A percentile compares a stretch with the other conserved stretches of the same genome.
Evolutionary conservation across 2,329 filamentous ascomycete species (phyloP).

Genomic region (Pochonia chlamydosporia): DNA sequence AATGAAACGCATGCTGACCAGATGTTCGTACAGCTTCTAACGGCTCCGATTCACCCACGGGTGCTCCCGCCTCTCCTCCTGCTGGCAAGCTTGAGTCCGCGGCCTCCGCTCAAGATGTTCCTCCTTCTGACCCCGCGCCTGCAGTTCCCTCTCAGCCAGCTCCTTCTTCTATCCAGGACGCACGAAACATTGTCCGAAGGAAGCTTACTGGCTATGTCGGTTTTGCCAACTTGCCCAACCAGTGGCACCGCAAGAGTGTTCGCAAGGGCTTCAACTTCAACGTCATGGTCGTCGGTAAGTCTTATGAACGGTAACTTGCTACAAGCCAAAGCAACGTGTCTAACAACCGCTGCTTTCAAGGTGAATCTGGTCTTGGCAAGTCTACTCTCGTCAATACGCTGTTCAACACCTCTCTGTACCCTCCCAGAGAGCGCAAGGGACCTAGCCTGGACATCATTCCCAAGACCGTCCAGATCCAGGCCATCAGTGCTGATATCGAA

Average conservation of each 20-base stretch:
- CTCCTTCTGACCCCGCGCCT: conserved; percentile 28
- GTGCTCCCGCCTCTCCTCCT: conserved; percentile 35
- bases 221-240: conserved; percentile 97
- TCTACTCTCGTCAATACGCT: conserved; percentile 98
- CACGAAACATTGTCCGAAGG: conserved; percentile 93
- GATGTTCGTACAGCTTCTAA: conserved; percentile 34
- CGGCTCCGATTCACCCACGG: conserved; percentile 36
- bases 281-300: conserved; percentile 99
- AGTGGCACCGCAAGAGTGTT: conserved; percentile 99
- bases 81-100: conserved; percentile 31
- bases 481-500: conserved; percentile 94
- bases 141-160: conserved; percentile 29
- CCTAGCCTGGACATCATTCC: conserved; percentile 97
- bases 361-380: conserved; percentile 98
- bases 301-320: neutral
- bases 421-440: conserved; percentile 96
- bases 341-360: conserved; percentile 39
- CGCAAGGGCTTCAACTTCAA: conserved; percentile 99
- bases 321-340: neutral
- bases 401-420: conserved; percentile 99
- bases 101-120: conserved; percentile 21
- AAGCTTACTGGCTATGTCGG: conserved; percentile 98
- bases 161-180: conserved; percentile 51
- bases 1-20: conserved; percentile 5
- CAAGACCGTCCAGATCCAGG: conserved; percentile 94